These are phyloP conservation scores for Acanthamoeba royreba DNA, from an alignment of 208 protist genomes.

Conservation along the genomic window DNA sequence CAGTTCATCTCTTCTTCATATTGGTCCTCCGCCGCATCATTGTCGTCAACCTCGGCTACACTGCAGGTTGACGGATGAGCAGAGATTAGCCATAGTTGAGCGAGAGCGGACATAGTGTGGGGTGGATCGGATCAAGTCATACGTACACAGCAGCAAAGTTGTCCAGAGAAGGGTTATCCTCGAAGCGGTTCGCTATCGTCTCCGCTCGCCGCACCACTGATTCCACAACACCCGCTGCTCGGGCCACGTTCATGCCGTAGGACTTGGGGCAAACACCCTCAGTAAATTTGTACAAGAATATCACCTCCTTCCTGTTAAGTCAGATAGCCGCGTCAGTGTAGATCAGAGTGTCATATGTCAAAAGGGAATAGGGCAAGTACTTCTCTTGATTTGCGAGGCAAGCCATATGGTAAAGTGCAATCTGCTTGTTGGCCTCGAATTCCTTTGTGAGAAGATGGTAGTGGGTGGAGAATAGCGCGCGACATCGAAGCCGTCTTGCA, in stretches of 20 bases:
- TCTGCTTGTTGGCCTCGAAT: not conserved
- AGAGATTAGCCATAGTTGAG: no score
- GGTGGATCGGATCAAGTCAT: not conserved
- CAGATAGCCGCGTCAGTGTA: no score
- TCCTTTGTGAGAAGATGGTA: constrained; percentile 92
- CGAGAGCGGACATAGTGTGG: not conserved
- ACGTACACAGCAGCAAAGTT: constrained; percentile 2
- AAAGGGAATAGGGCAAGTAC: no score
- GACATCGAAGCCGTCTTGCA: constrained; percentile 61
- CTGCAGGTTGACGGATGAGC: no score
- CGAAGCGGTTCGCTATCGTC: constrained; percentile 17
- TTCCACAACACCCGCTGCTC: constrained; percentile 25
- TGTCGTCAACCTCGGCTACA: not conserved
- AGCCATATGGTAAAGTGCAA: constrained; percentile 69
- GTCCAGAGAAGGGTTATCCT: constrained; percentile 4
- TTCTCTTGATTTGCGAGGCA: constrained; percentile 61
- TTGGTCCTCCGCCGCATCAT: no score
- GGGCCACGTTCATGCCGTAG: constrained; percentile 80
- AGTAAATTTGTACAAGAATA: constrained; percentile 75
- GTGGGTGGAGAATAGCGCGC: constrained; percentile 94
- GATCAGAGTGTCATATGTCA: no score
- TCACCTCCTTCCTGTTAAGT: constrained; percentile 62
- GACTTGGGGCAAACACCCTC: constrained; percentile 72
- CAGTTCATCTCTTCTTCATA: no score
- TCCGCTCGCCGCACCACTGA: constrained; percentile 15